Base-by-base conservation (phyloP, 2,329 filamentous ascomycete genomes). In the Lachnellula hyalina region DNA sequence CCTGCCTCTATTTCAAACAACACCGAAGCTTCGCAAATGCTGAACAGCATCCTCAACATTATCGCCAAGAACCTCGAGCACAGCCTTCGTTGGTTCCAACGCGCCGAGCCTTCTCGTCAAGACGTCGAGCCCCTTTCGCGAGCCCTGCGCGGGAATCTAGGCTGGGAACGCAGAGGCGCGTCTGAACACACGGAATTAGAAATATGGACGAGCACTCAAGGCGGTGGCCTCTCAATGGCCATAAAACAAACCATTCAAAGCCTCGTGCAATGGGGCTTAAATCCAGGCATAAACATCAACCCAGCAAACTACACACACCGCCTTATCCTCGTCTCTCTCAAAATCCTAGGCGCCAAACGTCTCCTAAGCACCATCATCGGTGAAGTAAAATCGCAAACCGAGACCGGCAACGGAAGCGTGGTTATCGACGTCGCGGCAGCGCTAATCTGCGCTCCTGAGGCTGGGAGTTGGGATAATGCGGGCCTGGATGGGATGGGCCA, bases 231-330 rank as follows among this genome's bases (percentile, higher is more conserved):
- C 3, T 70, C 75, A 0, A 75, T 77, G 1, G 76, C 80, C 0
- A 67, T 92, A 36, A 80, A 82, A 42, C 77, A 82, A 52, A 84
- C 81, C 0, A 73, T 90, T 1, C 80, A 84, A 52, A 76, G 75
- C 1, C 77, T 92, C 4, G 76, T 85, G 2, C 77, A 83, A 48
- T 93, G 89, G 89, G 82, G 79, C 34, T 71, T 83, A 40, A 77
- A 84, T 49, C 77, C 81, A 0, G 73, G 73, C 4, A 70, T 79
- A 36, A 82, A 79, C 54, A 73, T 74, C 34, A 80, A 80, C 73
- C 81, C 82, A 1, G 77, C 87, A 0, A 77, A 79, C 11, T 93
- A 92, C 68, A 89, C 86, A 0, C 87, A 91, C 66, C 82, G 85
- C 4, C 85, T 88, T 60, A 73, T 90, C 2, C 77, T 89, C 8